phyloP scores from a whole-genome alignment of 2,329 filamentous ascomycete species.

The Apiospora kogelbergensis region DNA sequence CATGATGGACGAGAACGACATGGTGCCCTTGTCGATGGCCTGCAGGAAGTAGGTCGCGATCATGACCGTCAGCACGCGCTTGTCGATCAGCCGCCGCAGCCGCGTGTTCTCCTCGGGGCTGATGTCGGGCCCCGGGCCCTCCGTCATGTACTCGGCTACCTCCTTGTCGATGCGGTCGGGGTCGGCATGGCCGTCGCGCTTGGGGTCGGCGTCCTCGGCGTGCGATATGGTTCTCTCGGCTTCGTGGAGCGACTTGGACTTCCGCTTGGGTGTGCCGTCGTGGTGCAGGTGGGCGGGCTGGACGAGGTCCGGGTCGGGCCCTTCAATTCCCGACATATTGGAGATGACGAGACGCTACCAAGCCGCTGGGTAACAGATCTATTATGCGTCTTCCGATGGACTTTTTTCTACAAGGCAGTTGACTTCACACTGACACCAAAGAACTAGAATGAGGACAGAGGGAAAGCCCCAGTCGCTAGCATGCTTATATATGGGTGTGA shows the following conservation, averaged over 20 bases:
- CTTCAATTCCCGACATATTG: slow-evolving; percentile 28
- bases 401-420: background rate
- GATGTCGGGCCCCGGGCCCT: slow-evolving; percentile 51
- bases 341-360: background rate
- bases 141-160: slow-evolving; percentile 66
- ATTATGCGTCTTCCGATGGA: background rate
- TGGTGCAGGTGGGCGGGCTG: slow-evolving; percentile 21
- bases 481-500: background rate
- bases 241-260: slow-evolving; percentile 27
- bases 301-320: slow-evolving; percentile 26
- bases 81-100: slow-evolving; percentile 65
- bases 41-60: slow-evolving; percentile 73
- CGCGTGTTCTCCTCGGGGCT: slow-evolving; percentile 58
- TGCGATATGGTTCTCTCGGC: slow-evolving; percentile 24
- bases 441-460: background rate
- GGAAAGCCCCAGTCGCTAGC: background rate
- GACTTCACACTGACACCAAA: background rate
- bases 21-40: slow-evolving; percentile 66
- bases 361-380: background rate
- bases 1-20: slow-evolving; percentile 67
- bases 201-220: slow-evolving; percentile 29
- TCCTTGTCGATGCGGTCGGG: slow-evolving; percentile 61
- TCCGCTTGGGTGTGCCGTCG: slow-evolving; percentile 18
- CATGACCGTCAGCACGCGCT: slow-evolving; percentile 68
- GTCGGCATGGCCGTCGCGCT: slow-evolving; percentile 52